These are phyloP conservation scores for Friedmanniomyces endolithicus DNA, from an alignment of 495 filamentous ascomycete genomes.

Conservation along the genomic window DNA sequence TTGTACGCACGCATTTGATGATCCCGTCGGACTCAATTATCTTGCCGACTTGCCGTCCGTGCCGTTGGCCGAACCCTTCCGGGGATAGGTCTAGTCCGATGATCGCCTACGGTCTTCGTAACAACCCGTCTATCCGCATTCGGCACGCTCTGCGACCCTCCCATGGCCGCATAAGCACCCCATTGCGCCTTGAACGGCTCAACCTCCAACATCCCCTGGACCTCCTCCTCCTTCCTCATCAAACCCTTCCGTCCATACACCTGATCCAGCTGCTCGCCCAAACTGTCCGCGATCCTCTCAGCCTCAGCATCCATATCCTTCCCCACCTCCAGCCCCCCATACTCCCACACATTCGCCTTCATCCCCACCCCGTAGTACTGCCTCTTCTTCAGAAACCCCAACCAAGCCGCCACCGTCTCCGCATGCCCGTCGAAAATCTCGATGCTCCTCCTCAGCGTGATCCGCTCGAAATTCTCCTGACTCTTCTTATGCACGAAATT, in stretches of 20 bases:
- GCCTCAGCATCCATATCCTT: slow-evolving; percentile 25
- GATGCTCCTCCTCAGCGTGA: slow-evolving; percentile 73
- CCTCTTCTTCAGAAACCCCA: slow-evolving; percentile 81
- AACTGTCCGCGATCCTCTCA: slow-evolving; percentile 21
- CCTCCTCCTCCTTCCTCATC: slow-evolving; percentile 19
- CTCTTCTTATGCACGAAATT: slow-evolving; percentile 94
- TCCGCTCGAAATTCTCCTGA: slow-evolving; percentile 93
- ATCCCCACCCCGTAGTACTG: slow-evolving; percentile 90
- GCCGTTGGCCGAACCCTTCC: neutral
- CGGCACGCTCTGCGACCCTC: slow-evolving; percentile 10
- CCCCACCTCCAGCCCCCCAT: slow-evolving; percentile 44
- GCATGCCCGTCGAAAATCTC: slow-evolving; percentile 89
- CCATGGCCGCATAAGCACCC: slow-evolving; percentile 20
- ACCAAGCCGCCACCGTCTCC: slow-evolving; percentile 77
- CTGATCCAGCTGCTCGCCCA: slow-evolving; percentile 22
- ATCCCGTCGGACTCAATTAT: no score
- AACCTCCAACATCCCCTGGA: slow-evolving; percentile 20
- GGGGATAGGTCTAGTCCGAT: neutral
- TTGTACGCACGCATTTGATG: no score
- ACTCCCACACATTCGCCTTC: slow-evolving; percentile 96
- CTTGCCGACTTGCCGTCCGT: no score
- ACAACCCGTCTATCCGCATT: slow-evolving; percentile 6
- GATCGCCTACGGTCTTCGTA: neutral
- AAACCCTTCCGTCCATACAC: slow-evolving; percentile 8
- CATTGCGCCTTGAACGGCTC: slow-evolving; percentile 24